Percentiles rank a stretch among this genome's conserved stretches.
Evolutionary conservation across 768 basidiomycete species (phyloP).

Genomic region (Rhodotorula graminis): DNA sequence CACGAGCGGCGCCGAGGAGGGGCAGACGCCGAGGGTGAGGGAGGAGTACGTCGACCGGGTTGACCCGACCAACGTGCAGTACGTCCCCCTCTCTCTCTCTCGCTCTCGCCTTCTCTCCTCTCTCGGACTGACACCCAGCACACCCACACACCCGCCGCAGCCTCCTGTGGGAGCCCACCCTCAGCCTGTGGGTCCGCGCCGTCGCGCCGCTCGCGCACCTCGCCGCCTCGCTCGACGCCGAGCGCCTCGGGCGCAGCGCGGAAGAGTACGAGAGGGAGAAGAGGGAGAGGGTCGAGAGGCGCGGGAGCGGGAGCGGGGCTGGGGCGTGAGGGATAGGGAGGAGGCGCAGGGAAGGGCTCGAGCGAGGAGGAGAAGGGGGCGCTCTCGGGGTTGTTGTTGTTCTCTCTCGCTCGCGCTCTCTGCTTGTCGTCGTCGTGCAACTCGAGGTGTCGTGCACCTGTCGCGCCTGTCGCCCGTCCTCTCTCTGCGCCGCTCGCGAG

Average conservation of each 20-base stretch:
- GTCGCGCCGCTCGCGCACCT: constrained; percentile 4
- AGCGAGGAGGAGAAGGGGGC: too few species aligned
- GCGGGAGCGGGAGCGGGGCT: too few species aligned
- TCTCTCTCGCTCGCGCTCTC: too few species aligned
- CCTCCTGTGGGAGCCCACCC: constrained; percentile 21
- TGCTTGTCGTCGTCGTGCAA: too few species aligned
- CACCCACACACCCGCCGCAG: not conserved
- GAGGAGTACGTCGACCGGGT: not conserved
- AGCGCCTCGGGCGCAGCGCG: not conserved
- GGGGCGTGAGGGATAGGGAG: too few species aligned
- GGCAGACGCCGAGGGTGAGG: not conserved
- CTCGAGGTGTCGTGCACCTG: too few species aligned
- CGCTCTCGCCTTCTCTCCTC: not conserved
- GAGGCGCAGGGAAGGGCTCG: too few species aligned
- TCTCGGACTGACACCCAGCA: not conserved
- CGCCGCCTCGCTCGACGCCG: not conserved
- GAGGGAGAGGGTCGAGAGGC: not conserved
- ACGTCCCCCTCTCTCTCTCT: not conserved
- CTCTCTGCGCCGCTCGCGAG: too few species aligned
- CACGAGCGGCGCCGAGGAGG: not conserved
- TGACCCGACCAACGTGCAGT: constrained; percentile 29
- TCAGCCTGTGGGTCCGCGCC: constrained; percentile 13
- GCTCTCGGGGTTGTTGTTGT: too few species aligned
- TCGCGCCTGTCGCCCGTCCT: too few species aligned
- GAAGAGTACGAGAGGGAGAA: not conserved